Evolutionary conservation across 257 asterid species (phyloP).

Genomic region (Lavandula angustifolia): DNA sequence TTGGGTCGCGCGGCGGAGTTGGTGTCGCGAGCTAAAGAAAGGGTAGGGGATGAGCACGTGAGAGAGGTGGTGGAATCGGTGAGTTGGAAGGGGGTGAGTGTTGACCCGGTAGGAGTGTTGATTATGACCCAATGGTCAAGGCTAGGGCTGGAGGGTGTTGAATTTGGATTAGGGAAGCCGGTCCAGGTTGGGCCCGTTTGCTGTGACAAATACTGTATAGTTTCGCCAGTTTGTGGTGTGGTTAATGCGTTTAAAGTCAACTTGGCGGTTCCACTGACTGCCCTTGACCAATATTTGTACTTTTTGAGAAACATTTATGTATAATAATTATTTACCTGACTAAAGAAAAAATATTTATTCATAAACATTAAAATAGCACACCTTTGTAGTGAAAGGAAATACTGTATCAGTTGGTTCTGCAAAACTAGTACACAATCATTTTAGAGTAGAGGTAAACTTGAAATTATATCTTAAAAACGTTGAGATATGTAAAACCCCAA

Average conservation of each 20-base stretch:
- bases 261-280: constrained; percentile 53
- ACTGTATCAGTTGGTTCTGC: too few species aligned
- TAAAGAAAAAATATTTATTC: too few species aligned
- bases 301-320: constrained; percentile 32
- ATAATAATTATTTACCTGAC: neutral
- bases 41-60: constrained; percentile 58
- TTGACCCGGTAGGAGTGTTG: constrained; percentile 68
- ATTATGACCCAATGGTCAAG: constrained; percentile 76
- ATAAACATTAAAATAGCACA: too few species aligned
- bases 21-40: constrained; percentile 53
- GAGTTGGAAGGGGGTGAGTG: constrained; percentile 42
- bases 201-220: constrained; percentile 51
- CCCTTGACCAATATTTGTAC: constrained; percentile 50
- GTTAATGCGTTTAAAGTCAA: constrained; percentile 46
- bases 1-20: constrained; percentile 40
- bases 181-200: constrained; percentile 58
- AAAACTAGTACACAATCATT: too few species aligned
- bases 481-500: too few species aligned
- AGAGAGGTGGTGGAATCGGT: constrained; percentile 60
- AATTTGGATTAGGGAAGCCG: constrained; percentile 69
- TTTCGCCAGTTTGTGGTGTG: constrained; percentile 44
- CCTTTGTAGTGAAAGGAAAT: too few species aligned
- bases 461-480: too few species aligned
- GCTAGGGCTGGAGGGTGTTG: constrained; percentile 58
- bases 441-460: too few species aligned